phyloP scores from a whole-genome alignment of 202 grass and related monocot genomes.

The Carex sylvatica region DNA sequence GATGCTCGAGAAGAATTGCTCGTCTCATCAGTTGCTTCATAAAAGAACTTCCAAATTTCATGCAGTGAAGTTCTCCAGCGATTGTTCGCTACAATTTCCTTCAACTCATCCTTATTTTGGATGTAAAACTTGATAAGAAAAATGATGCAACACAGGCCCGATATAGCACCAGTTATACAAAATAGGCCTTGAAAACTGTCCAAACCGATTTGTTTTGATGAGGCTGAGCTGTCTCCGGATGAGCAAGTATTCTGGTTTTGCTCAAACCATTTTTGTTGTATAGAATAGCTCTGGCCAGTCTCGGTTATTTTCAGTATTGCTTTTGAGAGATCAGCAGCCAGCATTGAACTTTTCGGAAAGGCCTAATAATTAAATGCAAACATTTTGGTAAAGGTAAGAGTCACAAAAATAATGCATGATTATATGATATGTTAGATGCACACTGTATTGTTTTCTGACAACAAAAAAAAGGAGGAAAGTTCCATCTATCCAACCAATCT shows the following conservation, averaged over 20 bases:
- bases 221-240: slow-evolving; percentile 23
- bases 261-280: slow-evolving; percentile 52
- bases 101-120: neutral
- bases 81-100: neutral
- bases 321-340: slow-evolving; percentile 45
- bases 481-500: neutral
- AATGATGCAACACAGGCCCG: slow-evolving; percentile 31
- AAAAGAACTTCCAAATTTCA: slow-evolving; percentile 31
- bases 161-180: slow-evolving; percentile 49
- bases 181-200: slow-evolving; percentile 66
- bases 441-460: neutral
- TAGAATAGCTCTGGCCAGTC: slow-evolving; percentile 25
- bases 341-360: slow-evolving; percentile 39
- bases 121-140: slow-evolving; percentile 34
- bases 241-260: slow-evolving; percentile 24
- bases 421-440: neutral
- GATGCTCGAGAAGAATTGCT: no score
- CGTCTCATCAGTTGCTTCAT: no score
- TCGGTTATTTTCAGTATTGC: slow-evolving; percentile 60
- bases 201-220: slow-evolving; percentile 39
- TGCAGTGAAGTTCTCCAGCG: slow-evolving; percentile 8
- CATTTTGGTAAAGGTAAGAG: neutral
- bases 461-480: no score
- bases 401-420: neutral
- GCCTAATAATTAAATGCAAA: slow-evolving; percentile 31